These are phyloP conservation scores for Trichoderma orchidacearum DNA, from an alignment of 495 filamentous ascomycete genomes.

Conservation along the genomic window DNA sequence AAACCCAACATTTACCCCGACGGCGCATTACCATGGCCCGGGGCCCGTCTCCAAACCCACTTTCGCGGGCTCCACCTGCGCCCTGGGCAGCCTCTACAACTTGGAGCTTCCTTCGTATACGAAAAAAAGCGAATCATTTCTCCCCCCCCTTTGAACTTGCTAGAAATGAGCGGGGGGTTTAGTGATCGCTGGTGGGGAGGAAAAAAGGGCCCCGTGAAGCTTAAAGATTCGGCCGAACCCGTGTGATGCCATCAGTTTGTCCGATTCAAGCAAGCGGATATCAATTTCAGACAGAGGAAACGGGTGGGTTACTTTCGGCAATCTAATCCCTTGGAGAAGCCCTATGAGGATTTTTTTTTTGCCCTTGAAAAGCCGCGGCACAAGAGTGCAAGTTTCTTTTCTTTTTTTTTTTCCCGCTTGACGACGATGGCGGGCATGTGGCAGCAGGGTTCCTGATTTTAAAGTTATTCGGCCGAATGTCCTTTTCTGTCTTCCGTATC, in stretches of 20 bases:
- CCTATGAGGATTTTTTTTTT: too few species aligned
- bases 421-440: background rate
- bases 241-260: background rate
- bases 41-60: background rate
- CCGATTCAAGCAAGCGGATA: background rate
- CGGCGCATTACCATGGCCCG: background rate
- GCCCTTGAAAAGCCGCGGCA: background rate
- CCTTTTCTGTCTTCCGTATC: too few species aligned
- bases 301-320: background rate
- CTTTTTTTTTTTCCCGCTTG: too few species aligned
- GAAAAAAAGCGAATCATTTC: too few species aligned
- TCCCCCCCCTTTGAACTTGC: too few species aligned
- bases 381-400: background rate
- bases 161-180: too few species aligned
- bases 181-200: background rate
- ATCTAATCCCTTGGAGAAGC: too few species aligned
- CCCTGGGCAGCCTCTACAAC: too few species aligned
- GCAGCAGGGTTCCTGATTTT: background rate
- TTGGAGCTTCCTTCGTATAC: too few species aligned
- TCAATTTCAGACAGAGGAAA: background rate
- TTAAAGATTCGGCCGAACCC: too few species aligned
- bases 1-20: background rate
- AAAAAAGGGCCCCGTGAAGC: too few species aligned
- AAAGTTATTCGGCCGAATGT: background rate
- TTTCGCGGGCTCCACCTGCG: too few species aligned